Evolutionary conservation across 805 yeast genomes (phyloP), one percentile per base, ranked within the genome.

Genomic region (Naumovozyma castellii): DNA sequence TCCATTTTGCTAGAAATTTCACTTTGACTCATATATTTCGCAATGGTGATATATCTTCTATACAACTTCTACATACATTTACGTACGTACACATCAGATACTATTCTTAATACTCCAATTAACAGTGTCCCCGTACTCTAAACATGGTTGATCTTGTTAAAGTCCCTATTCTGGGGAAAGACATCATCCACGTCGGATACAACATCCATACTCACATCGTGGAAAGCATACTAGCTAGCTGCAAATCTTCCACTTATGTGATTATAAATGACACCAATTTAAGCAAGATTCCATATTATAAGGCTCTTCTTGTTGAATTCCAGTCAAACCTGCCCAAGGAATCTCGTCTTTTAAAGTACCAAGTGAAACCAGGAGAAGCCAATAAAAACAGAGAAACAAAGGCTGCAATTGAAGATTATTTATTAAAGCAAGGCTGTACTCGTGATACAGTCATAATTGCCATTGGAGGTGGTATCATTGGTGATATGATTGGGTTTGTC

Each of bases 401-500:
- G 64, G 97, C 92, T 18, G 77, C 76, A 9, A 88, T 92, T 41
- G 98, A 92, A 66, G 98, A 92, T 63, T 90, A 73, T 63, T 66
- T 92, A 53, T 72, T 92, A 45, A 54, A 64, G 4, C 65, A 85
- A 55, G 94, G 95, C 18, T 92, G 98, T 62, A 92, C 97, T 12
- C 76, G 98, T 64, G 98, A 92, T 60, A 87, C 97, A 2, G 85
- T 92, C 18, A 78, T 92, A 41, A 65, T 92, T 36, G 98, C 98
- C 9, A 76, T 92, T 44, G 98, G 98, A 45, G 98, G 98, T 49
- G 98, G 98, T 52, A 92, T 92, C 38, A 90, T 92, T 62, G 98
- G 98, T 44, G 98, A 92, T 59, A 90, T 92, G 98, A 84, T 90
- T 48, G 98, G 98, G 3, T 92, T 78, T 59, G 97, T 92, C 33